A percentile compares a stretch with the other conserved stretches of the same genome.
Evolutionary conservation across 1,139 yeast species (phyloP).

Genomic region (Magnusiomyces magnusii): DNA sequence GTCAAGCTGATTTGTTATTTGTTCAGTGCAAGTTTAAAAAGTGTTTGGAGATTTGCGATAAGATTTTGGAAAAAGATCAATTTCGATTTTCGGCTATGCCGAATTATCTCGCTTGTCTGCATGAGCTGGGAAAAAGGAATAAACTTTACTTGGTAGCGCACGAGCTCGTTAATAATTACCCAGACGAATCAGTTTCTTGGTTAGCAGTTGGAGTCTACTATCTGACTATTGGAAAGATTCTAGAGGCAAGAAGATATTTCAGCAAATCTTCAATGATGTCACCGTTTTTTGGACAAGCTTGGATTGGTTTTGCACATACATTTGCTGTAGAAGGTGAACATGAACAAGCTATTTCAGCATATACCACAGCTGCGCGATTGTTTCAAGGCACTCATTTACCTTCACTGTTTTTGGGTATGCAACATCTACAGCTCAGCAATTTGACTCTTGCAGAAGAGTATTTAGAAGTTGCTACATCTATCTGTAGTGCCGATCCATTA

Average conservation of each 20-base stretch:
- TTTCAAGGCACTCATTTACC: slow-evolving; percentile 96
- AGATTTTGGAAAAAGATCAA: slow-evolving; percentile 50
- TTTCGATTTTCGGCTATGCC: slow-evolving; percentile 67
- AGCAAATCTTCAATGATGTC: slow-evolving; percentile 83
- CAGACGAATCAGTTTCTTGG: slow-evolving; percentile 84
- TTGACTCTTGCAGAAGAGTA: slow-evolving; percentile 81
- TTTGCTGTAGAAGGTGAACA: slow-evolving; percentile 98
- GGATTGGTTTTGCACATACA: slow-evolving; percentile 98
- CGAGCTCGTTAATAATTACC: slow-evolving; percentile 77
- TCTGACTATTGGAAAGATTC: slow-evolving; percentile 59
- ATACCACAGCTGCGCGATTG: slow-evolving; percentile 88
- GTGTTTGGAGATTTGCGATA: slow-evolving; percentile 69
- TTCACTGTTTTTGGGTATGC: slow-evolving; percentile 89
- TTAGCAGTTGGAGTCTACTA: slow-evolving; percentile 89
- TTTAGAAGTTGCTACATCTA: slow-evolving; percentile 61
- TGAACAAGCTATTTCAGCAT: slow-evolving; percentile 96
- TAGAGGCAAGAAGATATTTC: slow-evolving; percentile 82
- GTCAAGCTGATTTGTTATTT: slow-evolving; percentile 65
- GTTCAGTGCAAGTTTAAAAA: slow-evolving; percentile 74
- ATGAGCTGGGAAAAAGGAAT: slow-evolving; percentile 78
- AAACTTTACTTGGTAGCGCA: slow-evolving; percentile 77
- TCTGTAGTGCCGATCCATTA: slow-evolving; percentile 81
- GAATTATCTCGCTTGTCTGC: slow-evolving; percentile 72
- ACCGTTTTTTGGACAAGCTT: slow-evolving; percentile 91
- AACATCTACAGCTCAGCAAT: slow-evolving; percentile 82